These are phyloP conservation scores for Tetratostichococcus sp. DNA, from an alignment of 139 green algal species.

Conservation along the genomic window DNA sequence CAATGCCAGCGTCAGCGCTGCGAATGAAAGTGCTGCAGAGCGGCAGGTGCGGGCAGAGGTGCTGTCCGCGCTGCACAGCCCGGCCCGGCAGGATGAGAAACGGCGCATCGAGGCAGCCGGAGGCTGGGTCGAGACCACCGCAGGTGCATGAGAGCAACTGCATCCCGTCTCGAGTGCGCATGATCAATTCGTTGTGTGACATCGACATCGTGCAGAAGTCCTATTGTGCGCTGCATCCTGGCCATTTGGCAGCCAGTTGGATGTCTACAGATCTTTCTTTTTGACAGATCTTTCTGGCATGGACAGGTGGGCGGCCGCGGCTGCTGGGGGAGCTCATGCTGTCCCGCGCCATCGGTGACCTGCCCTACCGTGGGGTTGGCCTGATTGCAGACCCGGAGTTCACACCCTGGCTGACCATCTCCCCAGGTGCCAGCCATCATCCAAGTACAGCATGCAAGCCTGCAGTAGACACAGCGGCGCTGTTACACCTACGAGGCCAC, in stretches of 20 bases:
- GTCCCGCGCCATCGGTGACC: constrained; percentile 43
- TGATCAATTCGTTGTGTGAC: too few relatives aligned
- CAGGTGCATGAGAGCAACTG: too few relatives aligned
- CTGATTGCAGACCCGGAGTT: constrained; percentile 26
- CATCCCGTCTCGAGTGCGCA: too few relatives aligned
- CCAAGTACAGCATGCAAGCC: too few relatives aligned
- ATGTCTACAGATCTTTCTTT: neutral
- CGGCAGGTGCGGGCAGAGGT: too few relatives aligned
- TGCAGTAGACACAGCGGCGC: too few relatives aligned
- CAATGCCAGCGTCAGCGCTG: neutral
- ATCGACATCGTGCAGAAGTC: too few relatives aligned
- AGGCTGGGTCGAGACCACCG: constrained; percentile 5
- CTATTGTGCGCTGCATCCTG: too few relatives aligned
- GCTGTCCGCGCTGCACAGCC: neutral
- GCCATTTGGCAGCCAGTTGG: too few relatives aligned
- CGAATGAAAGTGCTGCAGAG: neutral
- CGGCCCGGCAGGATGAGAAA: constrained; percentile 22
- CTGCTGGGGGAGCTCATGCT: constrained; percentile 51
- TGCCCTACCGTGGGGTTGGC: constrained; percentile 23
- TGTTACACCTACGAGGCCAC: too few relatives aligned
- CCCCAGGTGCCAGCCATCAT: neutral
- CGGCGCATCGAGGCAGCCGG: constrained; percentile 25
- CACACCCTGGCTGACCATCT: neutral
- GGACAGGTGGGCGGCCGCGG: constrained; percentile 19
- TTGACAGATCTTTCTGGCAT: neutral